Evolutionary conservation across 1,139 yeast species (phyloP).

Genomic region (Chernovozyma aurita): DNA sequence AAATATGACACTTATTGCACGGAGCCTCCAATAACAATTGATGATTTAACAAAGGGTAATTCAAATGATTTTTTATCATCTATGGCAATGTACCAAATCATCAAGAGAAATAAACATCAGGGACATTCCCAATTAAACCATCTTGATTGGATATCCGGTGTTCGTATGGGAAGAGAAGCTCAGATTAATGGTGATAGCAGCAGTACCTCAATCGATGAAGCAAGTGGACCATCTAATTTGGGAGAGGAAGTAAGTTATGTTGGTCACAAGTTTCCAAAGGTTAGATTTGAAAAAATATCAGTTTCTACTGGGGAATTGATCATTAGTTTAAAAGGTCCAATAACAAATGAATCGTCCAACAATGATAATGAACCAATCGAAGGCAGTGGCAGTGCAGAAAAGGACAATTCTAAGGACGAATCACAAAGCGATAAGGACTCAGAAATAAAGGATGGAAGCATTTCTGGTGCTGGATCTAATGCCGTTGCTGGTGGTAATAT

Average conservation of each 20-base stretch:
- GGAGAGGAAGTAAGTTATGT: conserved; percentile 91
- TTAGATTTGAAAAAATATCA: conserved; percentile 80
- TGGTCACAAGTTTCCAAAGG: conserved; percentile 86
- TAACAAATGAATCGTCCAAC: no score
- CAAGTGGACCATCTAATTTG: conserved; percentile 65
- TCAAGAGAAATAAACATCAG: conserved; percentile 25
- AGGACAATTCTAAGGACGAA: conserved; percentile 5
- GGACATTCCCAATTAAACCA: conserved; percentile 51
- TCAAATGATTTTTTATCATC: conserved; percentile 37
- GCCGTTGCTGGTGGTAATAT: no score
- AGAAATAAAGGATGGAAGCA: conserved; percentile 6
- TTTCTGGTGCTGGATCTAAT: no score
- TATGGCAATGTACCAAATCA: conserved; percentile 29
- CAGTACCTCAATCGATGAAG: conserved; percentile 15
- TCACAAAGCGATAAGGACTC: conserved; percentile 5
- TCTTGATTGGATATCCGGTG: conserved; percentile 91
- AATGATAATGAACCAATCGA: no score
- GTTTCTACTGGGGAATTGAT: conserved; percentile 81
- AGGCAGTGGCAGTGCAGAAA: conserved; percentile 2
- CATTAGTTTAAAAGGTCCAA: conserved; percentile 76
- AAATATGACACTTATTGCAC: conserved; percentile 33
- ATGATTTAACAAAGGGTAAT: conserved; percentile 27
- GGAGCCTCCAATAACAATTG: conserved; percentile 37
- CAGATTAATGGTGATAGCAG: conserved; percentile 1
- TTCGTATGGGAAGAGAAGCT: conserved; percentile 62